phyloP scores from a whole-genome alignment of 805 yeast genomes.

The Candida ascalaphidarum region DNA sequence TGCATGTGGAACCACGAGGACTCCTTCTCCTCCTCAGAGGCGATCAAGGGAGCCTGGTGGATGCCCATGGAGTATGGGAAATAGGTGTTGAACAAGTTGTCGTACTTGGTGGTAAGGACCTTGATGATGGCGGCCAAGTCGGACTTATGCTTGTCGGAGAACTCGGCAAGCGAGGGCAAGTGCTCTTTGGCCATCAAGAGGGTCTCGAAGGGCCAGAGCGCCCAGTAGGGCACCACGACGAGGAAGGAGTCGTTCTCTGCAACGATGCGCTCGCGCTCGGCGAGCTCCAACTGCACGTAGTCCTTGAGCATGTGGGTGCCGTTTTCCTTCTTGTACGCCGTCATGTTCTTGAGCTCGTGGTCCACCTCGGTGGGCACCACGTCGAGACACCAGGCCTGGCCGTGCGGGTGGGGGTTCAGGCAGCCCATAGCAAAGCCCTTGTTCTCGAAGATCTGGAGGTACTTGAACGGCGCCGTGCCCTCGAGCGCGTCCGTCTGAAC shows the following conservation, averaged over 20 bases:
- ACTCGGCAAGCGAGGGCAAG: constrained; percentile 39
- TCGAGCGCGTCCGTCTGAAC: constrained; percentile 28
- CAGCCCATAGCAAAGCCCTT: constrained; percentile 80
- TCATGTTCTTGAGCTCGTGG: constrained; percentile 45
- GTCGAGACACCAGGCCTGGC: constrained; percentile 73
- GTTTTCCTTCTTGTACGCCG: constrained; percentile 32
- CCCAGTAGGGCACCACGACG: constrained; percentile 75
- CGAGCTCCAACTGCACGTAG: constrained; percentile 48
- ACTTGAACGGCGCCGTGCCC: constrained; percentile 40
- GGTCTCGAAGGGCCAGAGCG: constrained; percentile 76
- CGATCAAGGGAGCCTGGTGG: constrained; percentile 61
- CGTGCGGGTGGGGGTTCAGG: constrained; percentile 76
- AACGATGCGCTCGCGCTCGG: constrained; percentile 44
- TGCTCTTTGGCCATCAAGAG: constrained; percentile 51
- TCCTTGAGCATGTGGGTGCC: constrained; percentile 50
- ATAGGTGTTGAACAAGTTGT: constrained; percentile 57
- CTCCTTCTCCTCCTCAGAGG: constrained; percentile 32
- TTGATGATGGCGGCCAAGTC: constrained; percentile 53
- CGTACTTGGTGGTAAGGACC: constrained; percentile 53
- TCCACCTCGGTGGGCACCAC: constrained; percentile 59
- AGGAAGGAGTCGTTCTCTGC: constrained; percentile 54
- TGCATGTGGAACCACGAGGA: constrained; percentile 57
- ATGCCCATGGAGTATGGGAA: constrained; percentile 81
- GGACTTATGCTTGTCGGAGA: constrained; percentile 34
- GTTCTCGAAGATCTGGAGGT: constrained; percentile 68